These are phyloP conservation scores for Collybiopsis luxurians DNA, from an alignment of 768 basidiomycete genomes.

Conservation along the genomic window DNA sequence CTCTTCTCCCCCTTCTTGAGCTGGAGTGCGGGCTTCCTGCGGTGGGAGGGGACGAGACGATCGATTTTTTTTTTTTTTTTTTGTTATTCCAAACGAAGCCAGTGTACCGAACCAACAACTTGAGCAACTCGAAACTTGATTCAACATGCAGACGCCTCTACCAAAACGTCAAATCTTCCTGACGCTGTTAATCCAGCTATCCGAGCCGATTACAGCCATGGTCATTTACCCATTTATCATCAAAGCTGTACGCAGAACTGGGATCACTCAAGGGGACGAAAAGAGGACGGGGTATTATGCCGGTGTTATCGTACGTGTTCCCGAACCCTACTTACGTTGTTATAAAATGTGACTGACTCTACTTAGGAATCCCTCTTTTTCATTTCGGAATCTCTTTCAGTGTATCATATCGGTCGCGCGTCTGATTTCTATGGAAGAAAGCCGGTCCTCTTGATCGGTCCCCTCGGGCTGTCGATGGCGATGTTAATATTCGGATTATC, in stretches of 20 bases:
- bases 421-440: conserved; percentile 29
- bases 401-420: conserved; percentile 24
- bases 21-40: no score
- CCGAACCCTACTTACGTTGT: no score
- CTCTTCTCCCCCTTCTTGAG: no score
- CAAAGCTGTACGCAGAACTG: conserved; percentile 10
- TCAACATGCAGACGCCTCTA: conserved; percentile 31
- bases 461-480: conserved; percentile 24
- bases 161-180: conserved; percentile 38
- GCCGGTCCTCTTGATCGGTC: conserved; percentile 28
- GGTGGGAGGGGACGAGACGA: no score
- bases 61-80: no score
- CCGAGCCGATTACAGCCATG: conserved; percentile 28
- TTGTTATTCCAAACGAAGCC: no score
- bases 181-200: conserved; percentile 30
- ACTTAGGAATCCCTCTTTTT: conserved; percentile 32
- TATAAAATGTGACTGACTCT: neutral
- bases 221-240: conserved; percentile 23
- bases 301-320: conserved; percentile 16
- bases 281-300: conserved; percentile 19
- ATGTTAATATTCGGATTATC: conserved; percentile 28
- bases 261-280: conserved; percentile 16
- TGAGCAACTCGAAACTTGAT: no score
- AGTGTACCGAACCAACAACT: no score
- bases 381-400: conserved; percentile 21